These are phyloP conservation scores for Agrocybe pediades DNA, from an alignment of 768 basidiomycete species.

Conservation along the genomic window DNA sequence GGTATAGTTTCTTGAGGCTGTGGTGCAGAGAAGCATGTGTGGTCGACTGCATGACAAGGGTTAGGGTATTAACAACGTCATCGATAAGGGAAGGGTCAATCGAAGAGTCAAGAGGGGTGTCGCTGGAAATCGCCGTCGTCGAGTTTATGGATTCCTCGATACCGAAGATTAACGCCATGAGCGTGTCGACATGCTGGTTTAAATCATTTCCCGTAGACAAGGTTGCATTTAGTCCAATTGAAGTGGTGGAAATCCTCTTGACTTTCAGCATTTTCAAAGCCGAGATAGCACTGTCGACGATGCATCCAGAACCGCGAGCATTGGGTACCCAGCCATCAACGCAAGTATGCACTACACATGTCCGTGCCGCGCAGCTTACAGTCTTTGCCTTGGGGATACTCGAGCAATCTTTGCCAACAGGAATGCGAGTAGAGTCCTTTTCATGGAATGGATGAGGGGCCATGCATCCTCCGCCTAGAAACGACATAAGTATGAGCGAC, in stretches of 20 bases:
- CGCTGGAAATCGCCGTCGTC: neutral
- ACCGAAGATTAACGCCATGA: slow-evolving; percentile 20
- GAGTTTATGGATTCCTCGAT: neutral
- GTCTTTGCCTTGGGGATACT: slow-evolving; percentile 25
- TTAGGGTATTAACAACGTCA: neutral
- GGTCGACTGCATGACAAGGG: neutral
- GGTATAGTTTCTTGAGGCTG: neutral
- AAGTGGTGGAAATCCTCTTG: slow-evolving; percentile 14
- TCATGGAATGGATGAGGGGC: slow-evolving; percentile 34
- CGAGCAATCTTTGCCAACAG: slow-evolving; percentile 30
- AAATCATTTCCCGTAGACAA: neutral
- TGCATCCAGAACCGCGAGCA: slow-evolving; percentile 20
- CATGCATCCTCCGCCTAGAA: slow-evolving; percentile 42
- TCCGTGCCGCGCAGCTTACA: slow-evolving; percentile 24
- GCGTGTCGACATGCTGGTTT: neutral
- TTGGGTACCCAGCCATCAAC: slow-evolving; percentile 28
- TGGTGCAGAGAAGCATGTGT: neutral
- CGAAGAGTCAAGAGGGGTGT: neutral
- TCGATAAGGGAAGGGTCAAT: neutral
- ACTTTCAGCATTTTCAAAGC: slow-evolving; percentile 19
- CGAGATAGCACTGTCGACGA: slow-evolving; percentile 3
- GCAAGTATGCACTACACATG: slow-evolving; percentile 30
- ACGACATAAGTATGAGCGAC: neutral
- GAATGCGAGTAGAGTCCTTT: slow-evolving; percentile 1
- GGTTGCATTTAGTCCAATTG: neutral